Conservation (phyloP, 192 early-diverging fungal genomes). For the Phycomyces blakesleeanus region DNA sequence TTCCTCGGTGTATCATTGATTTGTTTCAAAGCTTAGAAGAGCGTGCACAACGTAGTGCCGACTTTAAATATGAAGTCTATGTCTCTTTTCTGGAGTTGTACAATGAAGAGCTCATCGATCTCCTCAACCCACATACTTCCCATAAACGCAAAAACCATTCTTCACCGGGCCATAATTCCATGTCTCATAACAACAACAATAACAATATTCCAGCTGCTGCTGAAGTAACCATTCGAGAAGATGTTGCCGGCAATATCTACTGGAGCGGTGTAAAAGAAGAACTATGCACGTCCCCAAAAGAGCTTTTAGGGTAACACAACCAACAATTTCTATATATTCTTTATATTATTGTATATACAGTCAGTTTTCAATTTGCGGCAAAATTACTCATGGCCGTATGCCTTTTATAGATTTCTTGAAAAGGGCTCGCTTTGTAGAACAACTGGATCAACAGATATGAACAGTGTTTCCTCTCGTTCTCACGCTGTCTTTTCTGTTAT, state of each 20-base stretch:
- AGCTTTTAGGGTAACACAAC: constrained; percentile 49
- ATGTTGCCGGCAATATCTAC: constrained; percentile 83
- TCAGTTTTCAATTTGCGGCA: too few relatives aligned
- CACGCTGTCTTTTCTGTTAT: constrained; percentile 95
- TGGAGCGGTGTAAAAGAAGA: constrained; percentile 83
- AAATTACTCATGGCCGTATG: constrained; percentile 5
- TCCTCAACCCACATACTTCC: constrained; percentile 50
- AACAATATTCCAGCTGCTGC: too few relatives aligned
- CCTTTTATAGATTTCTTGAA: constrained; percentile 29
- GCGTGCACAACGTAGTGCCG: constrained; percentile 32
- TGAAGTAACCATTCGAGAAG: constrained; percentile 63
- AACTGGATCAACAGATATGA: constrained; percentile 95
- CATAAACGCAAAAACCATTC: constrained; percentile 25
- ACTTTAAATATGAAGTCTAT: constrained; percentile 43
- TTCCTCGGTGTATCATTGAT: constrained; percentile 61
- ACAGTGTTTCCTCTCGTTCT: constrained; percentile 85
- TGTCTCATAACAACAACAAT: too few relatives aligned
- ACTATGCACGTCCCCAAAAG: constrained; percentile 61
- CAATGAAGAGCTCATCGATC: constrained; percentile 93
- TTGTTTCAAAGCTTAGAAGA: constrained; percentile 46
- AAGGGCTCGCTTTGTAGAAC: constrained; percentile 54
- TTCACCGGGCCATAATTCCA: constrained; percentile 7
- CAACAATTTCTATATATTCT: constrained; percentile 12
- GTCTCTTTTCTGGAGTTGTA: constrained; percentile 95
- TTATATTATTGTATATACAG: too few relatives aligned